A percentile compares a stretch with the other conserved stretches of the same genome.
phyloP scores from a whole-genome alignment of 2,329 filamentous ascomycete species.

The Trichoderma atroviride region DNA sequence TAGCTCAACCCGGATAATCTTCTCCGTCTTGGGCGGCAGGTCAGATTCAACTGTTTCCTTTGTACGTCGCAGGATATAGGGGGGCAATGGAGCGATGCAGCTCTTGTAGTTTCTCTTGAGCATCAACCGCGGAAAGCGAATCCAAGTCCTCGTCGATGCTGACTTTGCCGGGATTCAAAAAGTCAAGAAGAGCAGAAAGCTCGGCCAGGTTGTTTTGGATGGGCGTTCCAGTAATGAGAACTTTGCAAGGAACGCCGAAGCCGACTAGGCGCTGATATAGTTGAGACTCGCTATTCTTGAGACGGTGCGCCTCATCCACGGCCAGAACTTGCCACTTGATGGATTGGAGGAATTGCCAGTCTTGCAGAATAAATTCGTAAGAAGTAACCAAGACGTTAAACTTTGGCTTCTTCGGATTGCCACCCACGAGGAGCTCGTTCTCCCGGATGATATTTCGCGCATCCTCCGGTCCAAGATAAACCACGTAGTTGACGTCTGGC shows the following conservation, averaged over 20 bases:
- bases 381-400: constrained; percentile 98
- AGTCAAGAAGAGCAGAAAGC: constrained; percentile 89
- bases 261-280: constrained; percentile 82
- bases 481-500: constrained; percentile 93
- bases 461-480: constrained; percentile 88
- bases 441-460: constrained; percentile 87
- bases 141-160: constrained; percentile 91
- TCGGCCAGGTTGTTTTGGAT: constrained; percentile 97
- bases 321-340: constrained; percentile 98
- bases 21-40: constrained; percentile 94
- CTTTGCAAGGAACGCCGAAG: constrained; percentile 84
- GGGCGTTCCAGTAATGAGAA: constrained; percentile 94
- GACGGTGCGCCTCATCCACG: constrained; percentile 92
- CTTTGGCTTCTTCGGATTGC: constrained; percentile 84
- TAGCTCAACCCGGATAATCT: constrained; percentile 96
- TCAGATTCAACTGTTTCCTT: constrained; percentile 98
- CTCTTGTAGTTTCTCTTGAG: constrained; percentile 82
- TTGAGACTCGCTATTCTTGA: constrained; percentile 96
- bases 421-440: constrained; percentile 84
- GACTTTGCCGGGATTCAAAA: constrained; percentile 93
- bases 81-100: constrained; percentile 87
- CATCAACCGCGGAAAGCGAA: constrained; percentile 72
- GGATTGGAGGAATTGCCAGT: constrained; percentile 79
- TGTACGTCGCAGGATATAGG: constrained; percentile 91
- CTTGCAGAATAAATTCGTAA: constrained; percentile 91